Conservation (phyloP, 2,329 filamentous ascomycete genomes). For the Penicillium sp. region DNA sequence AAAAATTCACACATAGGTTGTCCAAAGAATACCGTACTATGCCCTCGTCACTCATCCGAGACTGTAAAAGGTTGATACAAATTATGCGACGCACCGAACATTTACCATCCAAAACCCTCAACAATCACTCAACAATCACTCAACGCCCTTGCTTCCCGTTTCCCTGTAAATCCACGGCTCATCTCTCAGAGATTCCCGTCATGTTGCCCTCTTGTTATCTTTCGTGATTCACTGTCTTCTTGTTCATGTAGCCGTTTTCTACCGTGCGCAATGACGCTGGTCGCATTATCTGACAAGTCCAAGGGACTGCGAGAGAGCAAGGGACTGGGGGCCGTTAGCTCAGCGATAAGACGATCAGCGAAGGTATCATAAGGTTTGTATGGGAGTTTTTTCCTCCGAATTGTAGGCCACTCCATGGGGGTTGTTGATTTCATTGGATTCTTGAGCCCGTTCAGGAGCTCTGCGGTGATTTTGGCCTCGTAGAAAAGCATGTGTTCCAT, state of each 20-base stretch:
- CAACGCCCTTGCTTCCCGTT: too few species aligned
- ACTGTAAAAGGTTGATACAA: too few species aligned
- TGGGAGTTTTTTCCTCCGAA: conserved; percentile 4
- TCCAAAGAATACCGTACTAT: too few species aligned
- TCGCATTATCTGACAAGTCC: background rate
- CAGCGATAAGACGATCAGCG: conserved; percentile 1
- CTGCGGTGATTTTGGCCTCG: conserved; percentile 8
- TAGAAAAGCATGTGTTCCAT: conserved; percentile 10
- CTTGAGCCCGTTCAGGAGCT: conserved; percentile 4
- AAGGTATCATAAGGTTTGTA: conserved; percentile 3
- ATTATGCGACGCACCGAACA: too few species aligned
- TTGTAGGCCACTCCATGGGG: background rate
- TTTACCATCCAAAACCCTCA: too few species aligned
- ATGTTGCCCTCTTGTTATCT: too few species aligned
- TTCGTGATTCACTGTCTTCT: background rate
- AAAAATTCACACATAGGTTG: too few species aligned
- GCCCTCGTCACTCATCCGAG: too few species aligned
- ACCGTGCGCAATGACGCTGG: background rate
- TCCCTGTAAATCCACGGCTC: too few species aligned
- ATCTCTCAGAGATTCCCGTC: too few species aligned
- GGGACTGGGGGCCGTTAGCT: conserved; percentile 1
- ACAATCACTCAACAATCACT: too few species aligned
- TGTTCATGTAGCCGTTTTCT: background rate
- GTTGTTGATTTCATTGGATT: conserved; percentile 2
- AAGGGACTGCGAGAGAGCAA: background rate